phyloP scores from a whole-genome alignment of 1,139 yeast species.

The Geotrichum candidum region DNA sequence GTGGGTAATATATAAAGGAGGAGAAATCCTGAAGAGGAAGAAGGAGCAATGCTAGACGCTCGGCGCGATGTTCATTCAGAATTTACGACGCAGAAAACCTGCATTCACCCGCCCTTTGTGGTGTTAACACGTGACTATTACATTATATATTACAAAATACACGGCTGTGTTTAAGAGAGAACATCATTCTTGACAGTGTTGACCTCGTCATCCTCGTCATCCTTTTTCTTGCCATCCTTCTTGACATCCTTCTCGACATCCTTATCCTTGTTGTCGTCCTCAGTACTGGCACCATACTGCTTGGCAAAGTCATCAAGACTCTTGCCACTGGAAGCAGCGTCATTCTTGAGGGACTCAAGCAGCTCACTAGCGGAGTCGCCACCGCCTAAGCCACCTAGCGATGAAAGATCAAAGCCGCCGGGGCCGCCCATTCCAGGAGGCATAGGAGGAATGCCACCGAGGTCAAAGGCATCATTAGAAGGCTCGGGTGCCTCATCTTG shows the following conservation, averaged over 20 bases:
- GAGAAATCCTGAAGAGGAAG: background rate
- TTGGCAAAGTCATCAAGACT: slow-evolving; percentile 16
- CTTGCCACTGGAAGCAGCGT: slow-evolving; percentile 18
- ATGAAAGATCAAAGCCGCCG: slow-evolving; percentile 22
- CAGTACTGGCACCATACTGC: slow-evolving; percentile 6
- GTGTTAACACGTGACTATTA: background rate
- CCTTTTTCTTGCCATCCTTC: background rate
- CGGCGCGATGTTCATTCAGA: background rate
- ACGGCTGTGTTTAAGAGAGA: background rate
- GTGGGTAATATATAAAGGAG: background rate
- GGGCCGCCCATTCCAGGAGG: slow-evolving; percentile 21
- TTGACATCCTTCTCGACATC: too few relatives aligned
- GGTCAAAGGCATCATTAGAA: slow-evolving; percentile 37
- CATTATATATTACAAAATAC: background rate
- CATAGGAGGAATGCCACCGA: slow-evolving; percentile 23
- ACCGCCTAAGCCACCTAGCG: slow-evolving; percentile 28
- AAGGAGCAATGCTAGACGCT: background rate
- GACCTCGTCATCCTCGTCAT: slow-evolving; percentile 18
- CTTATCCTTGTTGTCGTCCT: slow-evolving; percentile 19
- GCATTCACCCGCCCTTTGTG: background rate
- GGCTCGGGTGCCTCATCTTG: slow-evolving; percentile 49
- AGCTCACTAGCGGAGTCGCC: slow-evolving; percentile 19
- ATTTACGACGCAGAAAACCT: background rate
- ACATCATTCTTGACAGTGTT: slow-evolving; percentile 4
- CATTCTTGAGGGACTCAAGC: slow-evolving; percentile 15